Conservation (phyloP, 805 yeast genomes). For the Cyberlindnera saturnus region DNA sequence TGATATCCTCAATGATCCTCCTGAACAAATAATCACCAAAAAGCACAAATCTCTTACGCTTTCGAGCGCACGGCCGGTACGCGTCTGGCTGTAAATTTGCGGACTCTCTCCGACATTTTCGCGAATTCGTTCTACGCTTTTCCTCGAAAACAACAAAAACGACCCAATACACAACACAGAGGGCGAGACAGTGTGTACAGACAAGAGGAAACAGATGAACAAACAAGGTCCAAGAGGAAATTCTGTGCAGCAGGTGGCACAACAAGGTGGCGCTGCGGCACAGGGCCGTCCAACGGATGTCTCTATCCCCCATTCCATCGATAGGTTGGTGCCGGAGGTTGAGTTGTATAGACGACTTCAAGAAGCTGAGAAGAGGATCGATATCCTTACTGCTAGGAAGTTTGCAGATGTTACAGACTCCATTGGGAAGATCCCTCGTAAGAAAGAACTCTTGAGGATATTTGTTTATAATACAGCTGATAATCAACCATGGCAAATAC, state of each 20-base stretch:
- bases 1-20: background rate
- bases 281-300: constrained; percentile 46
- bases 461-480: constrained; percentile 77
- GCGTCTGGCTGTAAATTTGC: too few species aligned
- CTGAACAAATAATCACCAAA: background rate
- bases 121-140: too few species aligned
- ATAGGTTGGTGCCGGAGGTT: constrained; percentile 58
- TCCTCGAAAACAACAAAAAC: too few species aligned
- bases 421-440: constrained; percentile 35
- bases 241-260: constrained; percentile 15
- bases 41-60: background rate
- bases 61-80: too few species aligned
- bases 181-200: background rate
- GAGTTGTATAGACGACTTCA: constrained; percentile 61
- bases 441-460: constrained; percentile 64
- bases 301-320: constrained; percentile 41
- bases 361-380: constrained; percentile 79
- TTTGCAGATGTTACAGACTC: constrained; percentile 79
- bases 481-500: constrained; percentile 82
- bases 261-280: constrained; percentile 14
- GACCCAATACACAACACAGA: background rate
- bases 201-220: background rate
- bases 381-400: constrained; percentile 76
- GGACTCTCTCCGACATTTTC: too few species aligned
- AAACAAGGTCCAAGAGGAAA: background rate